Base-by-base conservation (phyloP, 306 rosid species). In the Astragalus membranaceus region DNA sequence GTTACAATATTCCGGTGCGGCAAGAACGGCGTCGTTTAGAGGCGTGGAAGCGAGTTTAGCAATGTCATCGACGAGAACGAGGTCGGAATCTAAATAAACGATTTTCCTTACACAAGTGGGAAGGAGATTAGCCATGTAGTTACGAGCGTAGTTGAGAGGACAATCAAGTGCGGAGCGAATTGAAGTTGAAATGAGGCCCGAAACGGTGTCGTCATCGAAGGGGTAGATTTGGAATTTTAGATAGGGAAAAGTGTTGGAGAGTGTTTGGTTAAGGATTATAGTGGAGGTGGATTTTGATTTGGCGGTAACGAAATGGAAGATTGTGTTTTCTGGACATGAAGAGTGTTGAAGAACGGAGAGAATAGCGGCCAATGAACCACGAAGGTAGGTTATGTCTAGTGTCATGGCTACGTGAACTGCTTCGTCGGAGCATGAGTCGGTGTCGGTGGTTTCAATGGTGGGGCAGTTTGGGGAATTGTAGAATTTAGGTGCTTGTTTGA, bases 1-100 rank as follows among this genome's bases (percentile, higher is more conserved):
- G 82, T 89, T 91, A 73, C 99, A 94, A 76, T 94, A 91, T 37
- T 94, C 96, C 13, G 99, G 99, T 0, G 99, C 99, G n/a, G 97
- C 99, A 8, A 94, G 88, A 30, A 89, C 92, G 8, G 81, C 51
- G 9, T 65, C 14, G 12, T 77, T 50, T 0, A 94, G 87, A 0
- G 82, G 88, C 0, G 87, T 94, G 3, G 81, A 87, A 0, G 96
- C 86, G 17, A 94, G 97, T 44, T 91, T 87, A 1, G 92, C 79
- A 16, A 94, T 89, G 83, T 94, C 97, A 62, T 94, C 97, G 69
- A 94, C 96, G 30, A 94, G 95, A 0, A 94, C 73, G 13, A 94
- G 80, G 76, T 94, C 99, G 59, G 99, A 91, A 73, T 94, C 99
- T 41, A 94, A 90, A 85, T 94, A 94, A 39, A 94, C 97, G 49